Percentiles rank a stretch among this genome's conserved stretches.
Evolutionary conservation across 2,329 filamentous ascomycete species (phyloP).

Genomic region (Kalmusia sp.): DNA sequence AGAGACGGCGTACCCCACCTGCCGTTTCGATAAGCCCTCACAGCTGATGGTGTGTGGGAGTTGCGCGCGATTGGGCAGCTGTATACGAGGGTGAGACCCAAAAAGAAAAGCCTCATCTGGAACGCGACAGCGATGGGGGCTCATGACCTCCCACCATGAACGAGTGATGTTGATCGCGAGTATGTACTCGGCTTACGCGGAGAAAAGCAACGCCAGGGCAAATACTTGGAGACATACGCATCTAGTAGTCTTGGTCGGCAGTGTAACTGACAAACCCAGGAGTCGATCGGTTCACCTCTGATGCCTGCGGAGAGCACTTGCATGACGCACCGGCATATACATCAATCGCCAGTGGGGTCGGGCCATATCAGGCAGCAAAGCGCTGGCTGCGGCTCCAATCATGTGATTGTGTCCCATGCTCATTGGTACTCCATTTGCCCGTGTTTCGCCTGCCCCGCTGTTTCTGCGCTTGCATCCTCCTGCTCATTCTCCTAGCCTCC

Average conservation of each 20-base stretch:
- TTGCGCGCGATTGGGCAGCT: background rate
- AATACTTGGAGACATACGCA: too few relatives aligned
- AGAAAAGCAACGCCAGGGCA: too few relatives aligned
- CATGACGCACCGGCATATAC: background rate
- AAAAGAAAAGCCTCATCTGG: background rate
- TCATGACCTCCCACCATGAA: slow-evolving; percentile 2
- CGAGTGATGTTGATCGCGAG: too few relatives aligned
- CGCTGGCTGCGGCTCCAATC: background rate
- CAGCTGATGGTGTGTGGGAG: background rate
- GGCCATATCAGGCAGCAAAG: background rate
- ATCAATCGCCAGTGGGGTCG: background rate
- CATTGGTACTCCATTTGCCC: background rate
- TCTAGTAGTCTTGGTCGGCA: too few relatives aligned
- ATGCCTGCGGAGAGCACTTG: too few relatives aligned
- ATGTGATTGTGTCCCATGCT: background rate
- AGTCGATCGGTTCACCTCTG: too few relatives aligned
- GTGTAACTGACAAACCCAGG: too few relatives aligned
- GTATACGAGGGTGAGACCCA: background rate
- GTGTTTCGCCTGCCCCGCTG: background rate
- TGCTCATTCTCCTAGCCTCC: background rate
- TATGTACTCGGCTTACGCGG: too few relatives aligned
- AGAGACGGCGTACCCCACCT: too few relatives aligned
- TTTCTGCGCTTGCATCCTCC: background rate
- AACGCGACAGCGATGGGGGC: background rate
- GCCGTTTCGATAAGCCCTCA: background rate